These are phyloP conservation scores for Davidsoniella eucalypti DNA, from an alignment of 2,329 filamentous ascomycete species.

Conservation along the genomic window DNA sequence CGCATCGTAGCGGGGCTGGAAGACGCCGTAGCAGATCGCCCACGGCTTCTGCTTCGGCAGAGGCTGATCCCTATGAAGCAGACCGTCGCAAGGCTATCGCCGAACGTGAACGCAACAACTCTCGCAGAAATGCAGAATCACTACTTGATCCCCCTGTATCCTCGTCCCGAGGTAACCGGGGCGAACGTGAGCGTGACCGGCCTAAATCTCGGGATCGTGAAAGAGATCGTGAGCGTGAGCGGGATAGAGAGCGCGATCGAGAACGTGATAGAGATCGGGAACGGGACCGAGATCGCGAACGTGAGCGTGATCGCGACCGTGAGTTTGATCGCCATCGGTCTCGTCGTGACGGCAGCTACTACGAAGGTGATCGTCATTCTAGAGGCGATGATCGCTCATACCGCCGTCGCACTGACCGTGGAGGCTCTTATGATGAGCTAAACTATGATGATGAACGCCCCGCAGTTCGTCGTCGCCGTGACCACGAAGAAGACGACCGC, in stretches of 20 bases:
- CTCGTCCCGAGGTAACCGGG: slow-evolving; percentile 19
- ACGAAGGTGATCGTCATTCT: slow-evolving; percentile 74
- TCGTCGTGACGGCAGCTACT: slow-evolving; percentile 48
- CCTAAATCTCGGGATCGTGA: slow-evolving; percentile 16
- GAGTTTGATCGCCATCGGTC: slow-evolving; percentile 31
- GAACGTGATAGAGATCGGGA: slow-evolving; percentile 20
- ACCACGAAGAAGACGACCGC: slow-evolving; percentile 60
- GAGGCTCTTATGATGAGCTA: slow-evolving; percentile 68
- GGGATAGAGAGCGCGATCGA: slow-evolving; percentile 15
- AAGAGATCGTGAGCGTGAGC: slow-evolving; percentile 16
- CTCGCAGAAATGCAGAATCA: slow-evolving; percentile 12
- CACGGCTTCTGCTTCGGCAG: slow-evolving; percentile 21
- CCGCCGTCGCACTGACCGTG: slow-evolving; percentile 60
- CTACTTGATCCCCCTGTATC: slow-evolving; percentile 4
- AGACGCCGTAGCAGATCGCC: slow-evolving; percentile 62
- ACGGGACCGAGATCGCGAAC: slow-evolving; percentile 39
- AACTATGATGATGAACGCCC: slow-evolving; percentile 71
- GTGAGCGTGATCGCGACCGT: slow-evolving; percentile 23
- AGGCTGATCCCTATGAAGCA: slow-evolving; percentile 85
- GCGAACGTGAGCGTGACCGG: slow-evolving; percentile 21
- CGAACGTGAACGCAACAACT: slow-evolving; percentile 80
- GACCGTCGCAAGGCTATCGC: slow-evolving; percentile 87
- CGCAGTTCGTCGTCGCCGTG: slow-evolving; percentile 50
- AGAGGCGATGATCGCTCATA: slow-evolving; percentile 80
- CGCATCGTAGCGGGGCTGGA: slow-evolving; percentile 34